These are phyloP conservation scores for Elsinoe ampelina DNA, from an alignment of 2,329 filamentous ascomycete species.

Conservation along the genomic window DNA sequence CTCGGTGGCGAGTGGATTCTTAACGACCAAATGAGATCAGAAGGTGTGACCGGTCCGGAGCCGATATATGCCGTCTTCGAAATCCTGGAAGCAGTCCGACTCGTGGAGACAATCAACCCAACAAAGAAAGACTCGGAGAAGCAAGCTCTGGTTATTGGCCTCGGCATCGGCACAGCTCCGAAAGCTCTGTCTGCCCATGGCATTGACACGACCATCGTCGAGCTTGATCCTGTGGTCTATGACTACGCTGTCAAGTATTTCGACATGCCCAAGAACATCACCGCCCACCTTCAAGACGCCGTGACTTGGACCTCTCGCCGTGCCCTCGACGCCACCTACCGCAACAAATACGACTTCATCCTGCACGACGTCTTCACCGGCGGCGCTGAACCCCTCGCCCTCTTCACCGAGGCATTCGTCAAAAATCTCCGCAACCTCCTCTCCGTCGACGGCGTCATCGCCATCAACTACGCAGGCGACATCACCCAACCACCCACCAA, in stretches of 20 bases:
- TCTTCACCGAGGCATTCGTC: conserved; percentile 85
- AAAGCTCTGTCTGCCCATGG: conserved; percentile 78
- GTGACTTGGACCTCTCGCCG: conserved; percentile 51
- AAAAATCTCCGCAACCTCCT: conserved; percentile 60
- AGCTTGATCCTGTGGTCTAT: conserved; percentile 86
- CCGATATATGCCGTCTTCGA: conserved; percentile 95
- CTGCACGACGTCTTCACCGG: conserved; percentile 97
- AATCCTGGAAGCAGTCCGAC: conserved; percentile 82
- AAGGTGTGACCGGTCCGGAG: conserved; percentile 54
- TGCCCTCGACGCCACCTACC: conserved; percentile 37
- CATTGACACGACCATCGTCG: conserved; percentile 86
- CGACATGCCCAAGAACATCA: conserved; percentile 65
- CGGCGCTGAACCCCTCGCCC: conserved; percentile 75
- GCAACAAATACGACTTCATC: conserved; percentile 67
- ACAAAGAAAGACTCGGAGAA: conserved; percentile 54
- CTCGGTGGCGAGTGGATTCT: conserved; percentile 85
- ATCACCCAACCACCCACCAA: conserved; percentile 65
- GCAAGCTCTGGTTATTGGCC: conserved; percentile 76
- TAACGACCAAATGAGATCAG: conserved; percentile 31
- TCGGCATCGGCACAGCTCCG: conserved; percentile 87
- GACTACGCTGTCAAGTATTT: conserved; percentile 79
- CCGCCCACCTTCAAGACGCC: conserved; percentile 72
- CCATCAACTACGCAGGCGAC: conserved; percentile 95
- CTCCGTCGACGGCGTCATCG: conserved; percentile 69
- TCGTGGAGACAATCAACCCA: conserved; percentile 50